phyloP scores from a whole-genome alignment of 2,329 filamentous ascomycete genomes.

The Beauveria asiatica region DNA sequence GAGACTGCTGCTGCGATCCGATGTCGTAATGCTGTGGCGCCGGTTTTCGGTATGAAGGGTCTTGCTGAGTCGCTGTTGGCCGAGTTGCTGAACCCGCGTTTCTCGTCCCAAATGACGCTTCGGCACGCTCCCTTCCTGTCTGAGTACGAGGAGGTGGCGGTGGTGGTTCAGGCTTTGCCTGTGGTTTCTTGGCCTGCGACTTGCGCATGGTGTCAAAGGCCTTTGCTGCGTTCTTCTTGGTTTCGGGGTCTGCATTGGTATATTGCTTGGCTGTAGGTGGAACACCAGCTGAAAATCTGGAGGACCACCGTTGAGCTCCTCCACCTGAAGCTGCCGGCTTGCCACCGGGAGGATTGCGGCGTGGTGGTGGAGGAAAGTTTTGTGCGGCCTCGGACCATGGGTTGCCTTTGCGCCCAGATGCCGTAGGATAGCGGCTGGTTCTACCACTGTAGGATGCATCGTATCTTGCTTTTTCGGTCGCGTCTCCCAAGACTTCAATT shows the following conservation, averaged over 20 bases:
- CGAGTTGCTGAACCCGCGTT: slow-evolving; percentile 41
- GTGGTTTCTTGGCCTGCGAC: slow-evolving; percentile 21
- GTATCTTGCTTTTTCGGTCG: slow-evolving; percentile 42
- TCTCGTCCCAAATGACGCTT: slow-evolving; percentile 46
- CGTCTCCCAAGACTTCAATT: slow-evolving; percentile 60
- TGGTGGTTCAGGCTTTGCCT: slow-evolving; percentile 22
- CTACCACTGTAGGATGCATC: slow-evolving; percentile 37
- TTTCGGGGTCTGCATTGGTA: slow-evolving; percentile 24
- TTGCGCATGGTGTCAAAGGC: slow-evolving; percentile 38
- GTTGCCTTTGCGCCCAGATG: slow-evolving; percentile 49
- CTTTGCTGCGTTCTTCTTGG: slow-evolving; percentile 32
- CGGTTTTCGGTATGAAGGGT: slow-evolving; percentile 12
- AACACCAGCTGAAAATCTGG: slow-evolving; percentile 31
- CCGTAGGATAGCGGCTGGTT: slow-evolving; percentile 31
- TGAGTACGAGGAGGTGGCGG: slow-evolving; percentile 36
- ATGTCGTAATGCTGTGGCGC: slow-evolving; percentile 8
- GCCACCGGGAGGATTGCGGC: slow-evolving; percentile 26
- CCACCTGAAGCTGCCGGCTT: slow-evolving; percentile 23
- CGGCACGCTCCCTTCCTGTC: slow-evolving; percentile 43
- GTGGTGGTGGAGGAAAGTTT: slow-evolving; percentile 43
- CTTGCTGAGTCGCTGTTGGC: slow-evolving; percentile 32
- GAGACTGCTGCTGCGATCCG: slow-evolving; percentile 16
- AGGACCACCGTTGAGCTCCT: slow-evolving; percentile 35
- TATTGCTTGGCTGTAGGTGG: slow-evolving; percentile 35
- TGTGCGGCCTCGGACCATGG: slow-evolving; percentile 44